Evolutionary conservation across 495 filamentous ascomycete species (phyloP), one percentile per base, ranked within the genome.

Genomic region (Xylaria longipes): DNA sequence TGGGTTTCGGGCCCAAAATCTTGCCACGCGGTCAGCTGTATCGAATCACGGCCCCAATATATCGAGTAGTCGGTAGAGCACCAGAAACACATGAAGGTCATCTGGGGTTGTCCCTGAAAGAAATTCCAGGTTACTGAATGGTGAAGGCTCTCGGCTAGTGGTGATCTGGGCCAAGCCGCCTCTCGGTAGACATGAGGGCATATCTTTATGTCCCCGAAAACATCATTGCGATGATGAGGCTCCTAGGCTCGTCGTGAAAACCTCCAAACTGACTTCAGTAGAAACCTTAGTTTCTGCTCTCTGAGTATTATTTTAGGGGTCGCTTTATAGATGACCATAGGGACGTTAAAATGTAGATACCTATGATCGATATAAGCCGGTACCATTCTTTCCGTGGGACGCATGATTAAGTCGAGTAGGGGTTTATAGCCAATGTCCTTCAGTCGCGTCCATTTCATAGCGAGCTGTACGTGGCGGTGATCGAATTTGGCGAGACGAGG

Each of bases 21-120:
- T 31, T 56, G 52, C 52, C 52, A 56, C 14, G 27, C 25, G 5
- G 12, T 56, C 25, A 27, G 27, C 25, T 17, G 25, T 31, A 56
- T 15, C 27, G 27, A 29, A 6, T 17, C 25, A 17, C 31, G 17
- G 17, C 17, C 17, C 52, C 52, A 50, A 22, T 2, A 0, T 56
- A 56, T 56, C 25, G 27, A 17, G 52, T 56, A 56, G 52, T 56
- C 52, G 27, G 52, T 56, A 5, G 52, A 11, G 52, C 52, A 56
- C 5, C 1, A 5, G 1, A n/a, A n/a, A n/a, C n/a, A n/a, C n/a
- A n/a, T n/a, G n/a, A n/a, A n/a, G n/a, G n/a, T n/a, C n/a, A n/a
- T n/a, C n/a, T n/a, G n/a, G n/a, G n/a, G n/a, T n/a, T n/a, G n/a
- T n/a, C n/a, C n/a, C n/a, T n/a, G n/a, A n/a, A n/a, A n/a, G n/a